A percentile compares a stretch with the other conserved stretches of the same genome.
Conservation (phyloP, 2,329 filamentous ascomycete species). For the Trichoderma aggressivum region DNA sequence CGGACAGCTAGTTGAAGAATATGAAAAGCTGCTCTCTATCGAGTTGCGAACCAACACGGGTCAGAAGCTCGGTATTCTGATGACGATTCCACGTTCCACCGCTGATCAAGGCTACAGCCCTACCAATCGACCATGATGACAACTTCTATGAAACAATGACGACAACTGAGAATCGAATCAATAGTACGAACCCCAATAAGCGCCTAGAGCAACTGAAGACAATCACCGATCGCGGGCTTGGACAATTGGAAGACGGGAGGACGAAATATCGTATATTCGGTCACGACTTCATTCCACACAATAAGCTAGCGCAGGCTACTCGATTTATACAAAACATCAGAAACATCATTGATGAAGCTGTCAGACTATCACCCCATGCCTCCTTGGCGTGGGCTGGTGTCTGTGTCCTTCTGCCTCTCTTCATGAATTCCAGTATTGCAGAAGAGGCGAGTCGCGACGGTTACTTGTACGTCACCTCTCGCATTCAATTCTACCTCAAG, state of each 20-base stretch:
- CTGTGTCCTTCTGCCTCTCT: neutral
- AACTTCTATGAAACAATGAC: neutral
- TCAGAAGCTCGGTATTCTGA: neutral
- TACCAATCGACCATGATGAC: neutral
- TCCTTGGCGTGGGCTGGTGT: neutral
- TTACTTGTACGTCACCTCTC: neutral
- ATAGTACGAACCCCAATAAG: rapidly evolving
- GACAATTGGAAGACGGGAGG: neutral
- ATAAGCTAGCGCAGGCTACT: neutral
- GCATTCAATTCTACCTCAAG: neutral
- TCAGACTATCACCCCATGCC: neutral
- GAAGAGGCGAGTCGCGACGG: neutral
- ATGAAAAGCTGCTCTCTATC: neutral
- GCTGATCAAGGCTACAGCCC: neutral
- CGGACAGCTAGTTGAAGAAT: neutral
- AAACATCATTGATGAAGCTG: neutral
- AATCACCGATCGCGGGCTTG: neutral
- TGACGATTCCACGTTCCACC: neutral
- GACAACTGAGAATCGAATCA: neutral
- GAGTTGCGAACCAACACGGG: neutral
- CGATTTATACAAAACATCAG: neutral
- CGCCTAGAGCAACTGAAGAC: neutral
- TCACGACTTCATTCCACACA: no score
- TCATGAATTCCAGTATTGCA: neutral
- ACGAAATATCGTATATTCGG: neutral